These are phyloP conservation scores for Lyophyllum atratum DNA, from an alignment of 768 basidiomycete species.

Conservation along the genomic window DNA sequence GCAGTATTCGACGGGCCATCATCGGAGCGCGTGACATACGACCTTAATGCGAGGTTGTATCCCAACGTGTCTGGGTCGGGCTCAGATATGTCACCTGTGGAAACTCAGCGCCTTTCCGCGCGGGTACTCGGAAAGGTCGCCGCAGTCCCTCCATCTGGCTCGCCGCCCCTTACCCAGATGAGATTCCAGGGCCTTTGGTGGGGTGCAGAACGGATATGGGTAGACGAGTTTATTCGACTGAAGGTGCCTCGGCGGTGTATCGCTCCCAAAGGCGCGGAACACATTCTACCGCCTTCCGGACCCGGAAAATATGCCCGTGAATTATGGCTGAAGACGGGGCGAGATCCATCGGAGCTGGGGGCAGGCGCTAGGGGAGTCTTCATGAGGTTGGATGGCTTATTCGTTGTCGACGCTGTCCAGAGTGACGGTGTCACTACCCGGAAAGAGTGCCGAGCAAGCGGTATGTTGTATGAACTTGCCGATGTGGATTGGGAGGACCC, in stretches of 20 bases:
- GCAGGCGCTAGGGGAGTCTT: constrained; percentile 68
- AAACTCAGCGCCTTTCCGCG: constrained; percentile 21
- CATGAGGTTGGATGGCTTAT: constrained; percentile 68
- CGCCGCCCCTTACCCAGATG: constrained; percentile 39
- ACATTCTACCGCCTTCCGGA: constrained; percentile 64
- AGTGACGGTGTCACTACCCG: constrained; percentile 38
- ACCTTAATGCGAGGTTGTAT: constrained; percentile 10
- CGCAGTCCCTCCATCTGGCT: constrained; percentile 14
- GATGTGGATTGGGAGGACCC: constrained; percentile 69
- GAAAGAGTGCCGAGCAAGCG: constrained; percentile 69
- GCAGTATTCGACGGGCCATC: constrained; percentile 3
- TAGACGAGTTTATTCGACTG: constrained; percentile 80
- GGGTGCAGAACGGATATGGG: constrained; percentile 89
- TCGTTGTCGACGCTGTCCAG: constrained; percentile 55
- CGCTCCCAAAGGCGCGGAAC: constrained; percentile 62
- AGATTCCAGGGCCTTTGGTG: constrained; percentile 86
- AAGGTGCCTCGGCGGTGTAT: constrained; percentile 68
- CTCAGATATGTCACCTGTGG: constrained; percentile 22
- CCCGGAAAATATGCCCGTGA: constrained; percentile 41
- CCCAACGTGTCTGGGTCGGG: constrained; percentile 18
- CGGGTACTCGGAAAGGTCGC: constrained; percentile 26
- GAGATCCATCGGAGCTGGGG: constrained; percentile 40
- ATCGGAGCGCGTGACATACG: background rate
- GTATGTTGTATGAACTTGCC: constrained; percentile 77
- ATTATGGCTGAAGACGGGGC: constrained; percentile 21